Evolutionary conservation across 495 filamentous ascomycete genomes (phyloP).

Genomic region (Thozetella sp.): DNA sequence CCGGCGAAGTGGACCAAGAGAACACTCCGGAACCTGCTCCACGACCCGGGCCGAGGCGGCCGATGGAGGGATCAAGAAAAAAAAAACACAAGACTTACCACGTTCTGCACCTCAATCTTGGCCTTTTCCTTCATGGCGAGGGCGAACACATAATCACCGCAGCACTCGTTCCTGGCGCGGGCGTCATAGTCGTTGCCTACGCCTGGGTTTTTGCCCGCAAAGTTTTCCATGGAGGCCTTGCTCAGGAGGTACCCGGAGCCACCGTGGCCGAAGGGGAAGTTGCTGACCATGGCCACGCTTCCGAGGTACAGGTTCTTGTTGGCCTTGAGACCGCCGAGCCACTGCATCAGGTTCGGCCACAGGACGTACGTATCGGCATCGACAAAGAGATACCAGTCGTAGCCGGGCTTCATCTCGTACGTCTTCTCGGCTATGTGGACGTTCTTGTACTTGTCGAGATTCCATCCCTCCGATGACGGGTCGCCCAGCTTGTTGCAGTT

Average conservation of each 20-base stretch:
- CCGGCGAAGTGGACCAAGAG: no score
- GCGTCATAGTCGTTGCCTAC: slow-evolving; percentile 52
- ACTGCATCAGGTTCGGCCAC: slow-evolving; percentile 61
- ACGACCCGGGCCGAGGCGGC: slow-evolving; percentile 30
- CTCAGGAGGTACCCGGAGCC: slow-evolving; percentile 70
- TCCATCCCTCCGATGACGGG: slow-evolving; percentile 44
- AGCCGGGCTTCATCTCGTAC: slow-evolving; percentile 42
- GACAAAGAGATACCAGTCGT: slow-evolving; percentile 71
- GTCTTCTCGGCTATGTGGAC: slow-evolving; percentile 44
- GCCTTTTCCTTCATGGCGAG: slow-evolving; percentile 55
- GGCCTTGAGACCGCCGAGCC: slow-evolving; percentile 54
- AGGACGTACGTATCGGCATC: slow-evolving; percentile 70
- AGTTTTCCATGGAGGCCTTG: slow-evolving; percentile 50
- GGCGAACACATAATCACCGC: slow-evolving; percentile 68
- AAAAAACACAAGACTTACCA: slow-evolving; percentile 25
- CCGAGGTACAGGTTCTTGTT: slow-evolving; percentile 57
- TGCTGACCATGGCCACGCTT: slow-evolving; percentile 54
- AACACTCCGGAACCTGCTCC: slow-evolving; percentile 42
- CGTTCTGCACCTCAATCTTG: slow-evolving; percentile 23
- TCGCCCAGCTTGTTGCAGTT: slow-evolving; percentile 34
- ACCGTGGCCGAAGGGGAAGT: slow-evolving; percentile 65
- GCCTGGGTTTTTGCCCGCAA: slow-evolving; percentile 35
- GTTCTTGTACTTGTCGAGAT: slow-evolving; percentile 49
- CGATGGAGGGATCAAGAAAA: not conserved
- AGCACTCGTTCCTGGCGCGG: slow-evolving; percentile 61